Conservation (phyloP, 2,329 filamentous ascomycete species). For the Cladophialophora chaetospira region DNA sequence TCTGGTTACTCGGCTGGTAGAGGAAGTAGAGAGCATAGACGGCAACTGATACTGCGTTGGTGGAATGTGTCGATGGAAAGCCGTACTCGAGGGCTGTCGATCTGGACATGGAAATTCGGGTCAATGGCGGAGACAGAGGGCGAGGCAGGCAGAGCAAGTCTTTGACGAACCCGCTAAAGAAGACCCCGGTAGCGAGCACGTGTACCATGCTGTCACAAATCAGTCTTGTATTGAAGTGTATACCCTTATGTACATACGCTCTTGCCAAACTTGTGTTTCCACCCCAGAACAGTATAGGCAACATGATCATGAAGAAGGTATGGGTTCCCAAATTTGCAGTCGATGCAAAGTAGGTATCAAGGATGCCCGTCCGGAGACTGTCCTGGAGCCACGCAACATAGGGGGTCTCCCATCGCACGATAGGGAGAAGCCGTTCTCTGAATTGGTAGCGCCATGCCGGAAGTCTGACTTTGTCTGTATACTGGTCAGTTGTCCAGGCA, state of each 20-base stretch:
- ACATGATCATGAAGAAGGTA: constrained; percentile 96
- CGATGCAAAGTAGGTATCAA: constrained; percentile 96
- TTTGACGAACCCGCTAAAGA: constrained; percentile 90
- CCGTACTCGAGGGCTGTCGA: constrained; percentile 94
- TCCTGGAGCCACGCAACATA: constrained; percentile 87
- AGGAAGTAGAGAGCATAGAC: constrained; percentile 77
- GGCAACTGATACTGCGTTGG: constrained; percentile 92
- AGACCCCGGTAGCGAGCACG: constrained; percentile 76
- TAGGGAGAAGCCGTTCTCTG: constrained; percentile 77
- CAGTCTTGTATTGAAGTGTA: constrained; percentile 8
- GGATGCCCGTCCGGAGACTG: constrained; percentile 73
- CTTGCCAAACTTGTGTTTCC: constrained; percentile 82
- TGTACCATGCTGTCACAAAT: constrained; percentile 57
- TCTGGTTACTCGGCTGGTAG: constrained; percentile 45
- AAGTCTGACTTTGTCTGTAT: constrained; percentile 75
- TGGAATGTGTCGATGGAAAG: constrained; percentile 95
- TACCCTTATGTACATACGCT: constrained; percentile 62
- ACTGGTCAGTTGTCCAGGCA: constrained; percentile 10
- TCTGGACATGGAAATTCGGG: constrained; percentile 96
- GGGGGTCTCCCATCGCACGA: constrained; percentile 92
- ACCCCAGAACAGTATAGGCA: constrained; percentile 97
- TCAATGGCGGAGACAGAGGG: constrained; percentile 85
- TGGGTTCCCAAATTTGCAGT: constrained; percentile 96
- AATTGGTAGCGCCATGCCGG: constrained; percentile 86
- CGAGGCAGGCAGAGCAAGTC: constrained; percentile 90